phyloP scores from a whole-genome alignment of 2,329 filamentous ascomycete species.

The Cladophialophora bantiana region DNA sequence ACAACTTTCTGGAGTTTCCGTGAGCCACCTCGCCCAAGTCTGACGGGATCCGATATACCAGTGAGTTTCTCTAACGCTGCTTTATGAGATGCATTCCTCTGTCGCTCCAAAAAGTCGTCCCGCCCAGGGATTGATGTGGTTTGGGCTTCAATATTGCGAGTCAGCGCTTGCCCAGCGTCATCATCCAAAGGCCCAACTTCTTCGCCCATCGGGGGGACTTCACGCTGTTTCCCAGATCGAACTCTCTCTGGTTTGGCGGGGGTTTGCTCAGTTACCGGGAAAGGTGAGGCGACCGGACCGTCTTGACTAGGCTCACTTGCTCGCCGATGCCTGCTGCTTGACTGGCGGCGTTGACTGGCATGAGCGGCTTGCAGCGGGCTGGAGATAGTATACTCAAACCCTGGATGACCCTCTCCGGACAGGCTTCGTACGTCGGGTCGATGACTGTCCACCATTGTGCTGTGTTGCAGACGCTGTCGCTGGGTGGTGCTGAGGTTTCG shows the following conservation, averaged over 20 bases:
- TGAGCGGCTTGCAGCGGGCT: conserved; percentile 15
- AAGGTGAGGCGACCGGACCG: neutral
- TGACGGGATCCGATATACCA: conserved; percentile 28
- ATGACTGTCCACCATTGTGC: conserved; percentile 43
- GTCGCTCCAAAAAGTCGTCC: conserved; percentile 24
- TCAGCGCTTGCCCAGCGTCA: neutral
- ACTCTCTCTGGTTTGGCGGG: neutral
- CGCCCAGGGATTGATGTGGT: conserved; percentile 2
- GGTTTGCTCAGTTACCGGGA: conserved; percentile 1
- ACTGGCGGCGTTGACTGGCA: conserved; percentile 18
- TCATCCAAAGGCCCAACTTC: conserved; percentile 3
- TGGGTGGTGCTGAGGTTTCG: conserved; percentile 46
- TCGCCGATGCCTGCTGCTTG: conserved; percentile 28
- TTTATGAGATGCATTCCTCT: conserved; percentile 41
- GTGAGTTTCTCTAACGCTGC: conserved; percentile 40
- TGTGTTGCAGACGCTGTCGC: conserved; percentile 47
- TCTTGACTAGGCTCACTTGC: conserved; percentile 10
- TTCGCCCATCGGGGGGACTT: neutral
- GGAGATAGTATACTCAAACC: conserved; percentile 40
- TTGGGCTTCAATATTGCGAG: conserved; percentile 8
- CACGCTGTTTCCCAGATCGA: conserved; percentile 22
- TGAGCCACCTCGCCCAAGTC: conserved; percentile 25
- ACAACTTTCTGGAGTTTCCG: conserved; percentile 36
- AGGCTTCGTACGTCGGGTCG: conserved; percentile 38
- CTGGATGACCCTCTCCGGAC: conserved; percentile 36